Percentiles rank a stretch among this genome's conserved stretches.
Evolutionary conservation across 768 basidiomycete genomes (phyloP).

Genomic region (Gyrodon lividus): DNA sequence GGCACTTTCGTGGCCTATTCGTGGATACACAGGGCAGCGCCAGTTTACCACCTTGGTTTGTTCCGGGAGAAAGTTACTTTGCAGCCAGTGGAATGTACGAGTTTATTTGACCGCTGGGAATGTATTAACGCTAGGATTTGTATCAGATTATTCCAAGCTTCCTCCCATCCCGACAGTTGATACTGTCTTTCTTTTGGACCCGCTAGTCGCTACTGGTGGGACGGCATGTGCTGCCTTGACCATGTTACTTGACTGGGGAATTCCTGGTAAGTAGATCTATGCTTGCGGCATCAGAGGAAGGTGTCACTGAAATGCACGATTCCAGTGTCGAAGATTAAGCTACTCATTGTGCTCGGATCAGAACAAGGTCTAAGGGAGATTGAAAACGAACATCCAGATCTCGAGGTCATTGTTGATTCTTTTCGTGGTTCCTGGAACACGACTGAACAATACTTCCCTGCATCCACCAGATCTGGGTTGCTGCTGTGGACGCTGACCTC

Average conservation of each 20-base stretch:
- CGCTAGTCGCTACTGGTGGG: constrained; percentile 91
- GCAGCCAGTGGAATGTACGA: constrained; percentile 87
- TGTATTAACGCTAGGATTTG: neutral
- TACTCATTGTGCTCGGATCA: constrained; percentile 81
- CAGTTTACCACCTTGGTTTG: constrained; percentile 88
- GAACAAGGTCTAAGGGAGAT: constrained; percentile 70
- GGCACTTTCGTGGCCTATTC: neutral
- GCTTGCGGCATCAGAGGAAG: neutral
- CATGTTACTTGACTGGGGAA: constrained; percentile 86
- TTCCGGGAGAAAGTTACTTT: constrained; percentile 84
- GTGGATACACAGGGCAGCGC: constrained; percentile 53
- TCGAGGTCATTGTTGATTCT: constrained; percentile 57
- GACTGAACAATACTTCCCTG: constrained; percentile 2
- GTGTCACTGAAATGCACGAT: constrained; percentile 2
- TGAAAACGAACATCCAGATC: constrained; percentile 63
- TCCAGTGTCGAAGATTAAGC: constrained; percentile 68
- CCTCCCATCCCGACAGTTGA: constrained; percentile 77
- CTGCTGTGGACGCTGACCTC: constrained; percentile 72
- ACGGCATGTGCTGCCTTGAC: constrained; percentile 84
- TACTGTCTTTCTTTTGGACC: constrained; percentile 84
- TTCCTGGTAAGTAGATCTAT: constrained; percentile 49
- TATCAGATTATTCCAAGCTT: constrained; percentile 84
- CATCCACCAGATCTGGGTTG: constrained; percentile 73
- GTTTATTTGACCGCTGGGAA: neutral
- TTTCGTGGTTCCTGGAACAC: neutral